Conservation (phyloP, 345 rosid genomes). For the Citrus maxima region DNA sequence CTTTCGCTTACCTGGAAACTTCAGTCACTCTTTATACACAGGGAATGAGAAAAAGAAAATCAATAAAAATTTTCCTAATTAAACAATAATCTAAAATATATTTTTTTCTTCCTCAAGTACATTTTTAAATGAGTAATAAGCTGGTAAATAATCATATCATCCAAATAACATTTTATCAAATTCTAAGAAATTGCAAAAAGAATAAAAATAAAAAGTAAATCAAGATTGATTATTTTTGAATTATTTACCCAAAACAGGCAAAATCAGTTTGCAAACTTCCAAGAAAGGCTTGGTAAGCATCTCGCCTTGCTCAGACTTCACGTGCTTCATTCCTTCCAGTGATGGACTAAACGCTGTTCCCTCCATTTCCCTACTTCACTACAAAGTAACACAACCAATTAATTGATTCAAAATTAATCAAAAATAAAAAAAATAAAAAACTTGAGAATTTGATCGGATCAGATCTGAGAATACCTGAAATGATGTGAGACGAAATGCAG, state of each 20-base stretch:
- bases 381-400: neutral
- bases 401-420: neutral
- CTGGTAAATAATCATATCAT: no score
- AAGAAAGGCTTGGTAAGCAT: constrained; percentile 84
- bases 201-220: neutral
- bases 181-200: neutral
- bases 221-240: neutral
- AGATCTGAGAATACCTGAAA: neutral
- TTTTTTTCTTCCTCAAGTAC: no score
- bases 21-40: no score
- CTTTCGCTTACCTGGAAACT: neutral
- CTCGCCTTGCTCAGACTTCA: constrained; percentile 64
- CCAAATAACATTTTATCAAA: neutral
- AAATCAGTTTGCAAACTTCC: constrained; percentile 78
- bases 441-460: neutral
- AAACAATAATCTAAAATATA: no score
- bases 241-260: constrained; percentile 73
- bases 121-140: no score
- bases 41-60: neutral
- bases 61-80: no score
- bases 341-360: constrained; percentile 80
- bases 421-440: neutral
- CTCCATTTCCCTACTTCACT: constrained; percentile 41
- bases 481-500: neutral
- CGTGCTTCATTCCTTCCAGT: constrained; percentile 83